Conservation (phyloP, 805 yeast species). For the Barnettozyma pratensis region DNA sequence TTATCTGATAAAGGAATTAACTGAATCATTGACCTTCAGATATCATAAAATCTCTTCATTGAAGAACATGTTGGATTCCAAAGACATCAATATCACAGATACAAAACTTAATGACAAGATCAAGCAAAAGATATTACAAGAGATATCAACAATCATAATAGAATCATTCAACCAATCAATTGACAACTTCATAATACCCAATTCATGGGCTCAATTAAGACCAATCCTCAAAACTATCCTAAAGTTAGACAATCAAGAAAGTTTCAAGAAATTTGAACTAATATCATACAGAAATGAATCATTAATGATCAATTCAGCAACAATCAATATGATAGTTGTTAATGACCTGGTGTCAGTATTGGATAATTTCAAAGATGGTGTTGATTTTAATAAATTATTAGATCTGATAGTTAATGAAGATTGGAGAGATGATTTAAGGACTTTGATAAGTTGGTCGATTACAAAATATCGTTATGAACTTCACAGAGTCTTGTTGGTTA, state of each 20-base stretch:
- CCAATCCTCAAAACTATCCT: slow-evolving; percentile 40
- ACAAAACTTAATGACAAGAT: slow-evolving; percentile 29
- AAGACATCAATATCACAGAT: slow-evolving; percentile 32
- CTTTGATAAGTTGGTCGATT: slow-evolving; percentile 36
- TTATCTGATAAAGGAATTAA: slow-evolving; percentile 56
- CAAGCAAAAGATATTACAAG: slow-evolving; percentile 22
- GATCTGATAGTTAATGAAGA: slow-evolving; percentile 23
- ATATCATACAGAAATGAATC: slow-evolving; percentile 69
- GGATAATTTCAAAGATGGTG: slow-evolving; percentile 30
- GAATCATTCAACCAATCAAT: slow-evolving; percentile 29
- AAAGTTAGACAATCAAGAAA: slow-evolving; percentile 28
- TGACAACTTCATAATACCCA: slow-evolving; percentile 61
- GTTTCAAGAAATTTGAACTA: slow-evolving; percentile 47
- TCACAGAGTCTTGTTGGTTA: slow-evolving; percentile 12
- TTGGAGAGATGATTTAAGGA: slow-evolving; percentile 34
- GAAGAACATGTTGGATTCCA: slow-evolving; percentile 30
- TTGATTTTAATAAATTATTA: slow-evolving; percentile 28
- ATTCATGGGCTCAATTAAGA: slow-evolving; percentile 53
- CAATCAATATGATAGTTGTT: slow-evolving; percentile 17
- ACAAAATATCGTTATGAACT: slow-evolving; percentile 23
- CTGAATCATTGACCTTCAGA: slow-evolving; percentile 52
- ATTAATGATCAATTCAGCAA: slow-evolving; percentile 45
- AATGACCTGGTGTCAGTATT: slow-evolving; percentile 30
- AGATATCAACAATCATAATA: slow-evolving; percentile 25
- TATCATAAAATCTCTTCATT: slow-evolving; percentile 33